Percentiles rank a stretch among this genome's conserved stretches.
These are phyloP conservation scores for Chenopodium suecicum DNA, from an alignment of 148 eudicot species.

Conservation along the genomic window DNA sequence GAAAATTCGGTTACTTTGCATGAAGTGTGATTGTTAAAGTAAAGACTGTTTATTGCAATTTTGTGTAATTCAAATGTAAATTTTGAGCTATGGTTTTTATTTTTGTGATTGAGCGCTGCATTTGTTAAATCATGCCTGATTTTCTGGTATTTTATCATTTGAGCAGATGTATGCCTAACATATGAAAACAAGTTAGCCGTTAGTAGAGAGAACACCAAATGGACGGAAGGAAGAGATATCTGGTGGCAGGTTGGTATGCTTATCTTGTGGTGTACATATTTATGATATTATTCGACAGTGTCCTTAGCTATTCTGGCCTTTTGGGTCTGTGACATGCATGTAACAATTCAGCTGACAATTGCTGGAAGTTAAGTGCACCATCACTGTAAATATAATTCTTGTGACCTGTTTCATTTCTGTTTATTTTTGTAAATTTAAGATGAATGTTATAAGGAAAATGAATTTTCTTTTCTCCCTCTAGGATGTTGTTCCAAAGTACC, in stretches of 20 bases:
- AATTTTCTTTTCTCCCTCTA: conserved; percentile 28
- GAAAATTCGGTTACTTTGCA: neutral
- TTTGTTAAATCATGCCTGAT: neutral
- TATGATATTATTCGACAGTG: neutral
- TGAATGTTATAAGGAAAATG: neutral
- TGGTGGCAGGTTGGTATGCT: conserved; percentile 94
- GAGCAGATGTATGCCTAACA: conserved; percentile 79
- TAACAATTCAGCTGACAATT: neutral
- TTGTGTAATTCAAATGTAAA: neutral
- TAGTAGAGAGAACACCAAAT: conserved; percentile 73
- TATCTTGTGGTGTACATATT: neutral
- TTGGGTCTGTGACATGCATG: neutral
- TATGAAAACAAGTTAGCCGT: conserved; percentile 79
- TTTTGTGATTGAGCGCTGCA: neutral
- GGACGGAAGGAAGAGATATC: conserved; percentile 78
- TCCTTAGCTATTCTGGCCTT: neutral
- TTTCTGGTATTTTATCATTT: conserved; percentile 15
- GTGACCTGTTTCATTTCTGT: neutral
- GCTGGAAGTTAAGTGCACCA: neutral
- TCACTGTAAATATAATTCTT: neutral
- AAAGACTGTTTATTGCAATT: neutral
- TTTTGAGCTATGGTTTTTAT: neutral
- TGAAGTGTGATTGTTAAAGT: neutral
- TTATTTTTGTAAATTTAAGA: neutral
- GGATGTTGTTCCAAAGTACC: conserved; percentile 86